Base-by-base conservation (phyloP, 345 rosid genomes). In the Anacardium occidentale region DNA sequence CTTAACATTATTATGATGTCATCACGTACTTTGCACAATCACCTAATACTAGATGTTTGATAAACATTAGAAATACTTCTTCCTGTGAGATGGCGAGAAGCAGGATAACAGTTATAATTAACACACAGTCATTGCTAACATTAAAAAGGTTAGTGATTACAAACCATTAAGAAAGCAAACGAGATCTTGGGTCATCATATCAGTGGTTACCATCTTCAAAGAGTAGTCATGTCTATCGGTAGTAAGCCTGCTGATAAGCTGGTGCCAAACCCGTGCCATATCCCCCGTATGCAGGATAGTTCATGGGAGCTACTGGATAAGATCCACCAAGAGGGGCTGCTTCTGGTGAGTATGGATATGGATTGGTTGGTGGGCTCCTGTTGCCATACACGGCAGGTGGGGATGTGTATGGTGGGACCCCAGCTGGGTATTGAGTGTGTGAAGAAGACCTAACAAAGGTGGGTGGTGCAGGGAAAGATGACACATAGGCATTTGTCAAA, bases 381-480 rank as follows among this genome's bases (percentile, higher is more conserved):
- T 75, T 82, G 57, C 89, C 95, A 51, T 88, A 88, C 44, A 85
- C 77, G 9, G 84, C 67, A 5, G 90, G 91, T 67, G 96, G 96
- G 32, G 97, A 87, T 45, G 85, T 84, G 80, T 89, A 90, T 60
- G 89, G 77, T 32, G 93, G 85, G 54, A 87, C 67, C 10, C 75
- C 84, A 24, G 91, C 76, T 17, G 89, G 85, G 84, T 92, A 91
- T 44, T 88, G 97, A 3, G 89, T 64, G 58, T 92, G 98, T 10
- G 95, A 86, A 7, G 94, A 97, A 48, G 99, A 95, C 80, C 92
- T 88, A 62, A 91, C 86, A 78, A 84, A 91, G 0, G 91, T 53
- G 56, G 92, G 88, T 69, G 90, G 92, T 21, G 91, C 85, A 1
- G 94, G 94, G 52, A 92, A 92, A 68, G 99, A 95, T 40, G 99